Evolutionary conservation across 2,329 filamentous ascomycete species (phyloP).

Genomic region (Aureobasidium sp.): DNA sequence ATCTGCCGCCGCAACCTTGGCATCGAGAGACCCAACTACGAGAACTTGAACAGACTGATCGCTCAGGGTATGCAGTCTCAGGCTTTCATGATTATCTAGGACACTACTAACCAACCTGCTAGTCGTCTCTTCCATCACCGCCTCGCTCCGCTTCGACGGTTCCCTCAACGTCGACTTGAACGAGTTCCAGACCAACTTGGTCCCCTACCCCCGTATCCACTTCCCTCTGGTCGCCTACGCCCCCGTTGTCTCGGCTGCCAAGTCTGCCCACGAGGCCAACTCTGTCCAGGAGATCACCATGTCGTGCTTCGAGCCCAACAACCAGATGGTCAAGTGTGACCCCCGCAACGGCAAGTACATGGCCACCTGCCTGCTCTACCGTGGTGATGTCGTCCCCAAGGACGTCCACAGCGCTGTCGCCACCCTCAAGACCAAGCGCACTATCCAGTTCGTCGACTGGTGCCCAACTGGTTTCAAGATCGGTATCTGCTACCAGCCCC

Average conservation of each 20-base stretch:
- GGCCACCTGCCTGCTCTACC: slow-evolving; percentile 96
- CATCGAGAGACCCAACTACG: slow-evolving; percentile 94
- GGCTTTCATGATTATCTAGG: not conserved
- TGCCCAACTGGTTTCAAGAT: slow-evolving; percentile 99
- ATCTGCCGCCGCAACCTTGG: slow-evolving; percentile 97
- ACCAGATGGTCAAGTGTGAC: slow-evolving; percentile 99
- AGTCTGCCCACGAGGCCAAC: slow-evolving; percentile 96
- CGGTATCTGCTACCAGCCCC: slow-evolving; percentile 99
- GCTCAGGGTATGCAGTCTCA: slow-evolving; percentile 63
- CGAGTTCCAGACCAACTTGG: slow-evolving; percentile 99
- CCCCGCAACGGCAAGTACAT: slow-evolving; percentile 99
- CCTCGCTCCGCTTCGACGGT: slow-evolving; percentile 95
- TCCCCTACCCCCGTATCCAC: slow-evolving; percentile 97
- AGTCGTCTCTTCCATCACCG: slow-evolving; percentile 98
- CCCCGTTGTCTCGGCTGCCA: slow-evolving; percentile 87
- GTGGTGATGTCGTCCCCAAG: slow-evolving; percentile 95
- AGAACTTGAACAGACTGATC: slow-evolving; percentile 98
- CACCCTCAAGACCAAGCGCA: slow-evolving; percentile 97
- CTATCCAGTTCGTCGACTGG: slow-evolving; percentile 99
- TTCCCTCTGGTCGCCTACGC: slow-evolving; percentile 97
- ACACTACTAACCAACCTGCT: slow-evolving; percentile 10
- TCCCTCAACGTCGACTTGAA: slow-evolving; percentile 99
- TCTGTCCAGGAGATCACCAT: slow-evolving; percentile 97
- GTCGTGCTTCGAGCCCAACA: slow-evolving; percentile 99
- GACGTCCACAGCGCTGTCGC: slow-evolving; percentile 89